These are phyloP conservation scores for Actinomucor elegans DNA, from an alignment of 371 early-diverging fungal species.

Conservation along the genomic window DNA sequence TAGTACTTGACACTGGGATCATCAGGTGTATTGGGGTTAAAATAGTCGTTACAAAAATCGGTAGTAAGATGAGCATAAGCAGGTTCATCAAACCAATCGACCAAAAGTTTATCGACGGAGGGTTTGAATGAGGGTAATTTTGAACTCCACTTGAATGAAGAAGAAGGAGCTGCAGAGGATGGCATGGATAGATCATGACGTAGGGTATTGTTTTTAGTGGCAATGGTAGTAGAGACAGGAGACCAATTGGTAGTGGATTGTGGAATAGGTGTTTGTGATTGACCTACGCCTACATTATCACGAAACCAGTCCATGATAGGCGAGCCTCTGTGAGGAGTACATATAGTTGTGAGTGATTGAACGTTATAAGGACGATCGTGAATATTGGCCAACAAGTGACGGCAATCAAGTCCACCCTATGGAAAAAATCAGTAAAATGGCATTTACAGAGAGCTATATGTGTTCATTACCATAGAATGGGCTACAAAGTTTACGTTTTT, in stretches of 20 bases:
- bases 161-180: background rate
- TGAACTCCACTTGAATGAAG: background rate
- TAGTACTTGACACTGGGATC: conserved; percentile 71
- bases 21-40: conserved; percentile 82
- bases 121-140: conserved; percentile 1
- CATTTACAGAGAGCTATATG: too few species aligned
- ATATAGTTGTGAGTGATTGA: conserved; percentile 82
- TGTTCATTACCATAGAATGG: conserved; percentile 78
- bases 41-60: conserved; percentile 70
- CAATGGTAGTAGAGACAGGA: background rate
- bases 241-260: background rate
- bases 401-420: conserved; percentile 85
- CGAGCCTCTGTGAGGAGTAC: conserved; percentile 90
- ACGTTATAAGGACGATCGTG: conserved; percentile 63
- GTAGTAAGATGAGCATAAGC: conserved; percentile 85
- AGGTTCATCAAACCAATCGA: conserved; percentile 67
- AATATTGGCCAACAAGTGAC: conserved; percentile 82
- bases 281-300: conserved; percentile 68
- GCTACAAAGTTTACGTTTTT: conserved; percentile 81
- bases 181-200: background rate
- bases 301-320: conserved; percentile 92
- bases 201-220: background rate
- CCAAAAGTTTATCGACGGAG: conserved; percentile 9
- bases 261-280: background rate
- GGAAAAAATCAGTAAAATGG: background rate